These are phyloP conservation scores for Microbotryum lychnidis-dioicae DNA, from an alignment of 1,284 basidiomycete genomes.

Conservation along the genomic window DNA sequence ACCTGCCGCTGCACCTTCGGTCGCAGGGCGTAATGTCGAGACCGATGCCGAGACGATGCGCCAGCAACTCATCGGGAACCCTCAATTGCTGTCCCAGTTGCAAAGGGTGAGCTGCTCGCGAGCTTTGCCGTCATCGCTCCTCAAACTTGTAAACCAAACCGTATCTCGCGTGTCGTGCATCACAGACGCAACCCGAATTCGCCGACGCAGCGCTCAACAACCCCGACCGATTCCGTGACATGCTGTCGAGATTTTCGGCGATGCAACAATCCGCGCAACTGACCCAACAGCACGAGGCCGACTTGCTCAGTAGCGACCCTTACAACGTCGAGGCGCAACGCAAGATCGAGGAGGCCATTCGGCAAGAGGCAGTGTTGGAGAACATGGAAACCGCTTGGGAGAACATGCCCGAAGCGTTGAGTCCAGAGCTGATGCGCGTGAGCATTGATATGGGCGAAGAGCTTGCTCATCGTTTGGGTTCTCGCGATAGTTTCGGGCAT, in stretches of 20 bases:
- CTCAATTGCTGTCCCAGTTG: conserved; percentile 65
- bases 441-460: too few relatives aligned
- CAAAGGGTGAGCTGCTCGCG: conserved; percentile 49
- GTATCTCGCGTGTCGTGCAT: not conserved
- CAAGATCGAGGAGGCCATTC: conserved; percentile 87
- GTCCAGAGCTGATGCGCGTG: conserved; percentile 41
- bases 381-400: conserved; percentile 83
- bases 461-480: too few relatives aligned
- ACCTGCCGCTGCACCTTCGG: conserved; percentile 19
- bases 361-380: conserved; percentile 80
- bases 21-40: conserved; percentile 48
- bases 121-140: conserved; percentile 20
- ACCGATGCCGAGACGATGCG: conserved; percentile 82
- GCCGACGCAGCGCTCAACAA: conserved; percentile 61
- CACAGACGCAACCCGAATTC: conserved; percentile 67
- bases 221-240: conserved; percentile 62
- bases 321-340: conserved; percentile 74
- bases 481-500: conserved; percentile 59
- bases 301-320: conserved; percentile 25
- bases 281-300: conserved; percentile 52
- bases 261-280: conserved; percentile 32
- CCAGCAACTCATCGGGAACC: conserved; percentile 75
- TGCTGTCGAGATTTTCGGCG: conserved; percentile 39
- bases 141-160: conserved; percentile 23
- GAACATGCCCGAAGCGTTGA: conserved; percentile 30